Percentiles rank a stretch among this genome's conserved stretches.
These are phyloP conservation scores for Sonneratia caseolaris DNA, from an alignment of 345 rosid species.

Conservation along the genomic window DNA sequence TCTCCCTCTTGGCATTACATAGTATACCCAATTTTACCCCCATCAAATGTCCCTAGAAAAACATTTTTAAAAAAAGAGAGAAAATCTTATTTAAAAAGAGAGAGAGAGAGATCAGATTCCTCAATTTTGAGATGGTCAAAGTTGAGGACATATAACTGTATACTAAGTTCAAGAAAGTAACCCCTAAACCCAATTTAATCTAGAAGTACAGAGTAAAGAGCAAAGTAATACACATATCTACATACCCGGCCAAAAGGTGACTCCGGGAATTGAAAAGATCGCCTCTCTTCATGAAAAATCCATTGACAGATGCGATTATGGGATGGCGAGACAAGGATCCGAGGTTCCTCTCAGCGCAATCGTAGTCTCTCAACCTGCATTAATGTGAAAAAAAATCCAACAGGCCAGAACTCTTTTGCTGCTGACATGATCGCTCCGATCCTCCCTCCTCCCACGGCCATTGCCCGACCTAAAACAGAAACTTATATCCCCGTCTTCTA, in stretches of 20 bases:
- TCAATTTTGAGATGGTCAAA: constrained; percentile 14
- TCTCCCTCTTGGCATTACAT: constrained; percentile 38
- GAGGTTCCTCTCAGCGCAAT: constrained; percentile 87
- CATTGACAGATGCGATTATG: constrained; percentile 4
- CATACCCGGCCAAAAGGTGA: constrained; percentile 23
- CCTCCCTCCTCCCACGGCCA: constrained; percentile 40
- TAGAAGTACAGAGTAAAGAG: constrained; percentile 1
- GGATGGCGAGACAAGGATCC: constrained; percentile 76
- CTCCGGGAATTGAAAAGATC: constrained; percentile 18
- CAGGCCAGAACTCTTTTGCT: constrained; percentile 36
- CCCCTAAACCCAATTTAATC: not conserved
- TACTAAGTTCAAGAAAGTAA: not conserved
- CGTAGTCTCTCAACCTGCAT: constrained; percentile 25
- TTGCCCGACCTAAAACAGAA: not conserved
- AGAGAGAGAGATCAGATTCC: constrained; percentile 16
- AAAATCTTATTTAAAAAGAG: constrained; percentile 13
- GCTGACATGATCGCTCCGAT: constrained; percentile 79
- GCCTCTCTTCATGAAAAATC: constrained; percentile 6
- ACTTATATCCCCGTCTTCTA: not conserved
- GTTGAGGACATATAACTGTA: constrained; percentile 9
- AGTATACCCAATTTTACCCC: constrained; percentile 23
- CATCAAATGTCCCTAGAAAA: constrained; percentile 5
- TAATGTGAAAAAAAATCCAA: constrained; percentile 14
- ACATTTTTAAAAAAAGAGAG: constrained; percentile 3
- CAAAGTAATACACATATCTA: constrained; percentile 21